Evolutionary conservation across 257 asterid genomes (phyloP).

Genomic region (Voacanga thouarsii): DNA sequence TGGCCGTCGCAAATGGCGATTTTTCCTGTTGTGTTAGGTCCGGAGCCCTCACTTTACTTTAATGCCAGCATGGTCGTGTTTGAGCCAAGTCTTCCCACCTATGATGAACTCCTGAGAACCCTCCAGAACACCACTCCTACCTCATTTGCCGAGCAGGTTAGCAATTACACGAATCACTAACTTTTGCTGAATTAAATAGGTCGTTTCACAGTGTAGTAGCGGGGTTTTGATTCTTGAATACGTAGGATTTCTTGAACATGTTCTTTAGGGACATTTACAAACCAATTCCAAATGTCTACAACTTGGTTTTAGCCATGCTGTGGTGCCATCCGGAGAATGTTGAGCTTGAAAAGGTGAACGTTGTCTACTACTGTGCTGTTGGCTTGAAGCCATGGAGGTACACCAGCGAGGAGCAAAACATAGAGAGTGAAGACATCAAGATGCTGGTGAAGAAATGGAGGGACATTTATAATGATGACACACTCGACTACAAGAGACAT

Average conservation of each 20-base stretch:
- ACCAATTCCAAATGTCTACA: slow-evolving; percentile 18
- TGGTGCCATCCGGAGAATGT: slow-evolving; percentile 32
- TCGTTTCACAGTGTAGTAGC: background rate
- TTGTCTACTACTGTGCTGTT: slow-evolving; percentile 24
- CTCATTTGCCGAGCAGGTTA: slow-evolving; percentile 25
- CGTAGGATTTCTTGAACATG: slow-evolving; percentile 28
- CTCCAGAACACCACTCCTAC: slow-evolving; percentile 13
- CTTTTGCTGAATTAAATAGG: background rate
- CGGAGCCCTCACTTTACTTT: slow-evolving; percentile 29
- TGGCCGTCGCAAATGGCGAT: too few species aligned
- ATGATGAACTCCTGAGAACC: slow-evolving; percentile 21
- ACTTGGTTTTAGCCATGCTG: slow-evolving; percentile 25
- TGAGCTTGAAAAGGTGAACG: slow-evolving; percentile 22
- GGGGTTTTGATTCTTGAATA: background rate
- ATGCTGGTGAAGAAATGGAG: slow-evolving; percentile 22
- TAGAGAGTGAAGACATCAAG: slow-evolving; percentile 25
- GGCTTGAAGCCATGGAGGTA: slow-evolving; percentile 30
- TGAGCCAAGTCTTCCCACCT: slow-evolving; percentile 22
- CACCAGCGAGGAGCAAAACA: slow-evolving; percentile 13
- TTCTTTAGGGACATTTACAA: slow-evolving; percentile 20
- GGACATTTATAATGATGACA: slow-evolving; percentile 6
- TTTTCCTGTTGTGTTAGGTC: too few species aligned
- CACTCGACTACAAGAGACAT: background rate
- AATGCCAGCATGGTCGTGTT: slow-evolving; percentile 33
- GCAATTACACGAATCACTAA: too few species aligned